A percentile compares a stretch with the other conserved stretches of the same genome.
Evolutionary conservation across 805 yeast species (phyloP).

Genomic region (Pichia cabralensis): DNA sequence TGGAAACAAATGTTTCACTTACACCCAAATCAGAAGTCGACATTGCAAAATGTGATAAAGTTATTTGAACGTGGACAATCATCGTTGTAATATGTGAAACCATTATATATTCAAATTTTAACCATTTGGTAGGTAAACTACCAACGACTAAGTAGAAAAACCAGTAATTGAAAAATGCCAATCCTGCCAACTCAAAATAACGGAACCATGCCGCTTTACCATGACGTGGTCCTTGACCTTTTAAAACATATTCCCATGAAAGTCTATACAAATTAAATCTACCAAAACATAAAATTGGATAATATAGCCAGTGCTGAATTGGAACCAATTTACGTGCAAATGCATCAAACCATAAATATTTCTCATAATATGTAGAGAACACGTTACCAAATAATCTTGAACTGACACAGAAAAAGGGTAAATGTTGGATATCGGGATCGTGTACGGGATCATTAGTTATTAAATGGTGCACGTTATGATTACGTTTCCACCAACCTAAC

Average conservation of each 20-base stretch:
- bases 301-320: slow-evolving; percentile 60
- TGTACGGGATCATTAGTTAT: slow-evolving; percentile 90
- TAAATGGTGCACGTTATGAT: slow-evolving; percentile 88
- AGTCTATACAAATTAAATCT: slow-evolving; percentile 76
- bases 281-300: slow-evolving; percentile 73
- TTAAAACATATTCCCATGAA: slow-evolving; percentile 66
- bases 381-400: slow-evolving; percentile 56
- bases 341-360: slow-evolving; percentile 55
- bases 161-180: slow-evolving; percentile 69
- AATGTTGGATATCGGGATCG: slow-evolving; percentile 89
- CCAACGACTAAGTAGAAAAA: slow-evolving; percentile 59
- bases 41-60: slow-evolving; percentile 87
- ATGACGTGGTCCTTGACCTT: slow-evolving; percentile 68
- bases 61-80: slow-evolving; percentile 91
- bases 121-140: slow-evolving; percentile 40
- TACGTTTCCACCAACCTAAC: slow-evolving; percentile 91
- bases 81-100: slow-evolving; percentile 74
- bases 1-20: slow-evolving; percentile 65
- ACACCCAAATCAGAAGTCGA: slow-evolving; percentile 80
- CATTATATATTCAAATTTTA: slow-evolving; percentile 50
- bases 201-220: slow-evolving; percentile 86
- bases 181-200: slow-evolving; percentile 65
- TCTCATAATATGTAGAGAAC: slow-evolving; percentile 74
- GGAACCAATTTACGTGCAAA: slow-evolving; percentile 50
- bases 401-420: slow-evolving; percentile 85